phyloP scores from a whole-genome alignment of 495 filamentous ascomycete species.

The Aspergillus incahuasiensis region DNA sequence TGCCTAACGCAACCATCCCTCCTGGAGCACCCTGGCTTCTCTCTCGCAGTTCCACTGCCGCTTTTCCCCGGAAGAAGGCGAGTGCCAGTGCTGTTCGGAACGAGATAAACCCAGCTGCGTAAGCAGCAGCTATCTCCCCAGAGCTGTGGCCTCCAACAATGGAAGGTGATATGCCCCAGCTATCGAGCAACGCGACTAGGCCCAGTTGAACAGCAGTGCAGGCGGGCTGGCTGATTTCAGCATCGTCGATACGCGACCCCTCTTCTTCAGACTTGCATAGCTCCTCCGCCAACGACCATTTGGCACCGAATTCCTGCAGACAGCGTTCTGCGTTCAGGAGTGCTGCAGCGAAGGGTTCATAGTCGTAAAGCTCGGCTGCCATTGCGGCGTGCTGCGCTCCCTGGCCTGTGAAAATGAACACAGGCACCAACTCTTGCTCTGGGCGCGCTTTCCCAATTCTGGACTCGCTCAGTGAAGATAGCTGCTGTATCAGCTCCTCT shows the following conservation, averaged over 20 bases:
- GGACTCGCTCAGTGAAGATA: too few species aligned
- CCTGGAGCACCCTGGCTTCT: not conserved
- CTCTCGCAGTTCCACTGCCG: not conserved
- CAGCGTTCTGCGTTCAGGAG: not conserved
- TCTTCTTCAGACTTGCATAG: not conserved
- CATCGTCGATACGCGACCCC: not conserved
- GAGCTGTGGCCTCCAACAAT: not conserved
- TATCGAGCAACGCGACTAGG: not conserved
- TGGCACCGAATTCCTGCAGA: not conserved
- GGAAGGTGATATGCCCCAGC: not conserved
- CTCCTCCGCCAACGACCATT: not conserved
- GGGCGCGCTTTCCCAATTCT: too few species aligned
- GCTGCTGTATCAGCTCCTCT: too few species aligned
- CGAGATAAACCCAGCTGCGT: not conserved
- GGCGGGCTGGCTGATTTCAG: not conserved
- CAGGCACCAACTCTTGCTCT: too few species aligned
- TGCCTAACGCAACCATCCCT: not conserved
- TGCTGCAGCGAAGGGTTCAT: too few species aligned
- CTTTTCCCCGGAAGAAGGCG: not conserved
- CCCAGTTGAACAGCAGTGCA: not conserved
- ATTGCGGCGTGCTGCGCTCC: too few species aligned
- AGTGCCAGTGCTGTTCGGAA: not conserved
- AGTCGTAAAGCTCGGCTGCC: too few species aligned
- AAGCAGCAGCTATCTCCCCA: conserved; percentile 6
- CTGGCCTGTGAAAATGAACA: too few species aligned